Evolutionary conservation across 148 eudicot genomes (phyloP).

Genomic region (Camellia japonica): DNA sequence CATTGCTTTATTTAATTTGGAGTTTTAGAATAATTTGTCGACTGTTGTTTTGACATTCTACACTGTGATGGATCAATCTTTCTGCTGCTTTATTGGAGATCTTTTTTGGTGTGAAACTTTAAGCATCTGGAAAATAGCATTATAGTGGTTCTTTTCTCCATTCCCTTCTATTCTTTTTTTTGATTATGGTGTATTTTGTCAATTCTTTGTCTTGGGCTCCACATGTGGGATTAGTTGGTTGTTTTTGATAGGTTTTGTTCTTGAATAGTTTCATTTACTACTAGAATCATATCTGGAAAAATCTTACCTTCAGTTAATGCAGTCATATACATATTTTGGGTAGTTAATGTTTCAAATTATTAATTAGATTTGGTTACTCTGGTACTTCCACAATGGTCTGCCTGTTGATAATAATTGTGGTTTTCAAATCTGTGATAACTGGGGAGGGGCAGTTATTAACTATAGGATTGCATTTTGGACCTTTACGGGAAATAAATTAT

Average conservation of each 20-base stretch:
- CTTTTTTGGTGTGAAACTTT: slow-evolving; percentile 7
- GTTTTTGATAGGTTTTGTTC: neutral
- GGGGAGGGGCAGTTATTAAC: slow-evolving; percentile 1
- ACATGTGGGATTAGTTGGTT: slow-evolving; percentile 1
- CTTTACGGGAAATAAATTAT: neutral
- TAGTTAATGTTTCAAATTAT: neutral
- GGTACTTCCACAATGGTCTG: neutral
- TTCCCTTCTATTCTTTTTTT: neutral
- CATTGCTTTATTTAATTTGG: neutral
- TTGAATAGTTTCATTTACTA: neutral
- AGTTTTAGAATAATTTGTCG: neutral
- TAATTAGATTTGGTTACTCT: neutral
- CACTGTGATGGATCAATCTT: slow-evolving; percentile 3
- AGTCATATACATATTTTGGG: neutral
- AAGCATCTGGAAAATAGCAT: slow-evolving; percentile 8
- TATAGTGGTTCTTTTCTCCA: neutral
- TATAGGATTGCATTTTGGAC: neutral
- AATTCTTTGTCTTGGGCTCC: slow-evolving; percentile 1
- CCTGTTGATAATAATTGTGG: neutral
- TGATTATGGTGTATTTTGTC: neutral
- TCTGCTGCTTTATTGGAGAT: neutral
- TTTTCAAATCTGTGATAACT: neutral
- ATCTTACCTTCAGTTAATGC: neutral
- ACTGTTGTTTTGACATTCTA: slow-evolving; percentile 1
- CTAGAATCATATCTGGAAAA: neutral